These are phyloP conservation scores for Magnaporthales sp. DNA, from an alignment of 2,329 filamentous ascomycete genomes.

Conservation along the genomic window DNA sequence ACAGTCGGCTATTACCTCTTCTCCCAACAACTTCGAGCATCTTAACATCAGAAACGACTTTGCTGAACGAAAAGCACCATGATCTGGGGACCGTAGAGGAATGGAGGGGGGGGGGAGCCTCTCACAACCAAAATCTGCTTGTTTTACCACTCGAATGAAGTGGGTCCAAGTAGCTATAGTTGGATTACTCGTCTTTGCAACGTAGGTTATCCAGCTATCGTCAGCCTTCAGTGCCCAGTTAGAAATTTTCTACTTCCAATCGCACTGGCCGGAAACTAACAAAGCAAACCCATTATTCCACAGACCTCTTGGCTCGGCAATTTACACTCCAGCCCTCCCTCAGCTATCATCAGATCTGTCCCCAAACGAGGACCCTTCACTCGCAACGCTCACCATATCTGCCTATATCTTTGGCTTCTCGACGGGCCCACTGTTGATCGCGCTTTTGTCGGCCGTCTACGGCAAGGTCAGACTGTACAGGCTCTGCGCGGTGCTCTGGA, in stretches of 20 bases:
- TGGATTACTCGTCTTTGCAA: no score
- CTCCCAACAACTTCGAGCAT: no score
- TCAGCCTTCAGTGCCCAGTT: no score
- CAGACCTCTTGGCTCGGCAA: not conserved
- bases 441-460: not conserved
- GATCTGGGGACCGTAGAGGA: no score
- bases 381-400: not conserved
- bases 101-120: no score
- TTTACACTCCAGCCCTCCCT: not conserved
- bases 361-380: not conserved
- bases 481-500: not conserved
- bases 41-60: no score
- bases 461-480: not conserved
- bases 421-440: not conserved
- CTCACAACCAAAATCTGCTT: no score
- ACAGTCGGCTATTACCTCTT: not conserved
- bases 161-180: no score
- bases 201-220: not conserved
- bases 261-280: not conserved
- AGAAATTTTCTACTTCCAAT: no score
- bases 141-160: no score
- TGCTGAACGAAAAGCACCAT: no score
- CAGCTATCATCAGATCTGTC: not conserved
- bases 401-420: constrained; percentile 1
- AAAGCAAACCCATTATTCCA: not conserved